Conservation (phyloP, 176 grass and related monocot genomes). For the Oryza rufipogon region DNA sequence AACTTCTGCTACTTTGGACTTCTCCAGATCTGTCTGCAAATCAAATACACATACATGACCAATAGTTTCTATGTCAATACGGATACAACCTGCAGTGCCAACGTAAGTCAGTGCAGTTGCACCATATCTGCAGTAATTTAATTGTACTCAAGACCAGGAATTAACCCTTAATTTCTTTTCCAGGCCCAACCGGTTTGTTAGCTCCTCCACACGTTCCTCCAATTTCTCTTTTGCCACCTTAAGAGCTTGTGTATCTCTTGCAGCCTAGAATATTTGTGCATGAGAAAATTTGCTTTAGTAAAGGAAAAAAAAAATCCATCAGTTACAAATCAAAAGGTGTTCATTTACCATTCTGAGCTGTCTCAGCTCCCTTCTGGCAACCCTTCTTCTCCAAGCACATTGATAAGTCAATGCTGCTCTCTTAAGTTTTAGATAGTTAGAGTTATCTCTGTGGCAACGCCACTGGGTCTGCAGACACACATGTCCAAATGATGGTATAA, state of each 20-base stretch:
- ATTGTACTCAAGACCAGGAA: constrained; percentile 36
- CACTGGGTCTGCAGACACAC: constrained; percentile 58
- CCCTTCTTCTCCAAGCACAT: constrained; percentile 80
- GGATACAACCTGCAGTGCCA: constrained; percentile 25
- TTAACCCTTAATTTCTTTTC: constrained; percentile 73
- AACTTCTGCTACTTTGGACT: constrained; percentile 68
- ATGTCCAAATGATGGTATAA: constrained; percentile 27
- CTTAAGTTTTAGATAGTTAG: constrained; percentile 61
- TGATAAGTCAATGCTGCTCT: constrained; percentile 76
- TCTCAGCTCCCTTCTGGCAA: constrained; percentile 81
- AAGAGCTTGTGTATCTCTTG: constrained; percentile 78
- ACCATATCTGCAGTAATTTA: constrained; percentile 19
- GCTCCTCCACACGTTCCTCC: constrained; percentile 79
- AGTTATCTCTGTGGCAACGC: constrained; percentile 66
- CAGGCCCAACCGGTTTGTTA: constrained; percentile 51
- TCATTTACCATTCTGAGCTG: constrained; percentile 82
- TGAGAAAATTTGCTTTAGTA: constrained; percentile 24
- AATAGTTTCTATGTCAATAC: constrained; percentile 22
- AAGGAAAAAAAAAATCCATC: neutral
- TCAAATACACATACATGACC: constrained; percentile 32
- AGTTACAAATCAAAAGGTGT: constrained; percentile 32
- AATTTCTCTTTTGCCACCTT: constrained; percentile 85
- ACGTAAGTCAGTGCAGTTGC: neutral
- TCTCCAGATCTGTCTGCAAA: constrained; percentile 74
- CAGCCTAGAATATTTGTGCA: constrained; percentile 55